Conservation (phyloP, 176 grass and related monocot species). For the Cenchrus americanus region DNA sequence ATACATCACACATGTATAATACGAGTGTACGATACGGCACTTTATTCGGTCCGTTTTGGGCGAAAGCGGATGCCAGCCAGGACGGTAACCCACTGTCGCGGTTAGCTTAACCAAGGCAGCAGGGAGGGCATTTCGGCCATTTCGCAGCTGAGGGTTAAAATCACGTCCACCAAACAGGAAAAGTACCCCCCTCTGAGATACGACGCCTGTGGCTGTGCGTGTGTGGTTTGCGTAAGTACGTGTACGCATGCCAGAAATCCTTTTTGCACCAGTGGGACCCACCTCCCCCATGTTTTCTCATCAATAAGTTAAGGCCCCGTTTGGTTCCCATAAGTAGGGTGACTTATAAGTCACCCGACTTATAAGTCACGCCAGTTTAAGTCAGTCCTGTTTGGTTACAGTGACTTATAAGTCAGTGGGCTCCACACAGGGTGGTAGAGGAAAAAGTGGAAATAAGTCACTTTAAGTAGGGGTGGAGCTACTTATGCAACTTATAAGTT, state of each 20-base stretch:
- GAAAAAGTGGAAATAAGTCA: no score
- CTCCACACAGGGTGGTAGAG: no score
- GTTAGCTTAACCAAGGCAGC: slow-evolving; percentile 57
- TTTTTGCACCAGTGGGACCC: slow-evolving; percentile 30
- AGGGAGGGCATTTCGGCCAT: slow-evolving; percentile 5
- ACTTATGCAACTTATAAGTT: no score
- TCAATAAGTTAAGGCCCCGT: slow-evolving; percentile 17
- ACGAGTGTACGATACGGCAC: slow-evolving; percentile 29
- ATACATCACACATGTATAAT: slow-evolving; percentile 29
- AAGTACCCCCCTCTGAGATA: slow-evolving; percentile 21
- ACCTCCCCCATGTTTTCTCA: slow-evolving; percentile 1
- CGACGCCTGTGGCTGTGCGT: slow-evolving; percentile 21
- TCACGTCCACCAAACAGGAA: slow-evolving; percentile 54
- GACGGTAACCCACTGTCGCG: slow-evolving; percentile 39
- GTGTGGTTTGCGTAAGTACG: slow-evolving; percentile 4
- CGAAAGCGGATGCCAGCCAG: slow-evolving; percentile 22
- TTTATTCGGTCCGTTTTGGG: slow-evolving; percentile 47
- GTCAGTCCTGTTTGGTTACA: no score
- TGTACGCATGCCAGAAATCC: slow-evolving; percentile 31
- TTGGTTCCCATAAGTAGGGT: no score
- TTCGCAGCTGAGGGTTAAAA: slow-evolving; percentile 47
- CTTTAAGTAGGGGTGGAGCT: no score
- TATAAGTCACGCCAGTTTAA: no score
- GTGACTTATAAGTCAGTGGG: no score
- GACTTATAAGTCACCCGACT: no score